Base-by-base conservation (phyloP, 495 filamentous ascomycete species). In the Evansstolkia leycettana region DNA sequence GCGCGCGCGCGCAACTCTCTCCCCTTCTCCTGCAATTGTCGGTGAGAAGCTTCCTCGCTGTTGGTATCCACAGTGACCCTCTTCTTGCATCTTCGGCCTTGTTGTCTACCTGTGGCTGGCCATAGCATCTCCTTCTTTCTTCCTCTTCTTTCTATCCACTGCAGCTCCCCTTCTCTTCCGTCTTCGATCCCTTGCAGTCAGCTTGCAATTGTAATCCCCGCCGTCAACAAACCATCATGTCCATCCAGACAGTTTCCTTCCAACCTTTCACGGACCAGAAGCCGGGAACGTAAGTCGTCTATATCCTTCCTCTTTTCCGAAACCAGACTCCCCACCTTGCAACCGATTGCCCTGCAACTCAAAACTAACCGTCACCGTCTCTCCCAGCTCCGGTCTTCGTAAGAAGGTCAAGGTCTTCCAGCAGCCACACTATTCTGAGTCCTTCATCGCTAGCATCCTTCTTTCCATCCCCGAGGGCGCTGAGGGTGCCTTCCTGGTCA, bases 341-440 rank as follows among this genome's bases (percentile, higher is more conserved):
- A 23, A 23, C 20, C 5, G 9, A 23, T 23, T 23, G 9, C 4
- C 20, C 5, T 5, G 9, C 4, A 23, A 5, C 20, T 23, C 20
- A 4, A 5, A 9, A 9, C 20, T 23, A 23, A 23, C 20, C 20
- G 9, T 23, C 20, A 23, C 20, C 9, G 9, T 9, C 20, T 23
- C 48, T 43, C n/a, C 39, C 49, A 96, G 90, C 47, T 98, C 90
- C 42, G 90, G 90, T 50, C 81, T 98, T 48, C 84, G 90, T 42
- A 98, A 98, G 67, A 98, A 95, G 74, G 92, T 96, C 62, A 84
- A 80, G 54, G 81, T 94, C 55, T 98, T 98, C 72, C 85, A 98
- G 58, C 70, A 95, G 62, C 72, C 78, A 33, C 72, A 98, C 57
- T 98, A 98, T 70, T 84, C 82, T 64, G 92, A 98, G 58, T 77